These are phyloP conservation scores for Puccinia horiana DNA, from an alignment of 1,284 basidiomycete species.

Conservation along the genomic window DNA sequence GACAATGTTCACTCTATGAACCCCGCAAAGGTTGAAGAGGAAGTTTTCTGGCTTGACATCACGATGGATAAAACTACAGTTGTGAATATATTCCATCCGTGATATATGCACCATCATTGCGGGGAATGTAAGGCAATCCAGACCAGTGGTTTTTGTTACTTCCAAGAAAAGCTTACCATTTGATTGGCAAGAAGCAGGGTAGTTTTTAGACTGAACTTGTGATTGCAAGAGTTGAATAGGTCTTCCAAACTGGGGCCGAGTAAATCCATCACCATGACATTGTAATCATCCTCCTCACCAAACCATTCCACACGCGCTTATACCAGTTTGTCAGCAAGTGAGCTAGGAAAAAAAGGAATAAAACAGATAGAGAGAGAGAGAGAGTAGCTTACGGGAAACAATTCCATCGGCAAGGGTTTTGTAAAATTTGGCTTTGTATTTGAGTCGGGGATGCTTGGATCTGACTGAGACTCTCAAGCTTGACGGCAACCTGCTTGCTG, in stretches of 20 bases:
- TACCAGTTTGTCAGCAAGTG: no score
- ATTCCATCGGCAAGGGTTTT: conserved; percentile 96
- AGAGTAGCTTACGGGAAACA: conserved; percentile 82
- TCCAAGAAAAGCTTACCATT: conserved; percentile 69
- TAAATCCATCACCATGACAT: conserved; percentile 98
- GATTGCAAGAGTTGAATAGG: conserved; percentile 87
- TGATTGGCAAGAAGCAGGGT: conserved; percentile 95
- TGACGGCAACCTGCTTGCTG: conserved; percentile 98
- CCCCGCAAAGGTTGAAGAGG: conserved; percentile 98
- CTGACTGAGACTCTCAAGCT: conserved; percentile 81
- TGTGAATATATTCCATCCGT: conserved; percentile 85
- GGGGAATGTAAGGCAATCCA: background rate
- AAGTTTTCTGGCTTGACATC: conserved; percentile 99
- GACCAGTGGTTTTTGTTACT: no score
- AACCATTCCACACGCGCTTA: conserved; percentile 71
- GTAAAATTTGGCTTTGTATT: conserved; percentile 60
- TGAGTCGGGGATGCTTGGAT: conserved; percentile 59
- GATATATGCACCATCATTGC: background rate
- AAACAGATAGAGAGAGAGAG: conserved; percentile 48
- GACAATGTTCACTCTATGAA: conserved; percentile 98
- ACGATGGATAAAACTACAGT: conserved; percentile 98
- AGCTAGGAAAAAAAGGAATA: no score
- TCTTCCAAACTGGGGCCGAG: conserved; percentile 97
- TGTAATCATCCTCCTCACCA: conserved; percentile 98
- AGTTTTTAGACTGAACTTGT: conserved; percentile 96